Base-by-base conservation (phyloP, 2,329 filamentous ascomycete genomes). In the Alternaria viburni region DNA sequence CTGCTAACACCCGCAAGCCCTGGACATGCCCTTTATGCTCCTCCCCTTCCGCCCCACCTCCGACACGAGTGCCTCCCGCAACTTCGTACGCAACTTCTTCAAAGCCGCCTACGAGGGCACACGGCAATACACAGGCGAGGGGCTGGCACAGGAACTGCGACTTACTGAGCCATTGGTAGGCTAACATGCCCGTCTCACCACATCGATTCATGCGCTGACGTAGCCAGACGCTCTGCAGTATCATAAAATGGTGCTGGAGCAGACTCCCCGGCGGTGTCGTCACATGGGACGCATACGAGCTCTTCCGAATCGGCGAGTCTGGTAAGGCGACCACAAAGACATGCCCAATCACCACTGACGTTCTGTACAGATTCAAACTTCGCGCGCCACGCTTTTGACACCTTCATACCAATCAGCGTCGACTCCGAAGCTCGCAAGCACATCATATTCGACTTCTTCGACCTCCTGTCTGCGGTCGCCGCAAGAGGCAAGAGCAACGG, bases 211-310 rank as follows among this genome's bases (percentile, higher is more conserved):
- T 23, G 62, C 28, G 65, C 76, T 74, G 54, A 76, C 69, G 61
- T 28, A 49, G 47, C 56, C 61, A 97, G 93, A 93, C 97, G 60
- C 87, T 99, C 57, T 94, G 93, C 68, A 96, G 94, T 73, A 93
- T 97, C 45, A 86, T 96, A 69, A 99, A 98, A 84, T 99, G 96
- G 96, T 98, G 95, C 81, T 99, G 96, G 96, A 94, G 93, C 79
- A 89, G 96, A 81, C 84, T 99, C 54, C 89, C 91, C 45, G 93
- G 93, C 62, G 96, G 96, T 74, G 90, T 99, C 13, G 94, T 99
- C 36, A 93, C 93, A 61, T 98, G 96, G 96, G 93, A 97, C 75
- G 93, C 93, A 45, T 99, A 99, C 77, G 94, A 98, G 78, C 87
- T 97, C 21, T 99, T 99, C 85, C 93, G 92, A 75, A 90, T 96